Base-by-base conservation (phyloP, 1,139 yeast species). In the Hanseniaspora uvarum region DNA sequence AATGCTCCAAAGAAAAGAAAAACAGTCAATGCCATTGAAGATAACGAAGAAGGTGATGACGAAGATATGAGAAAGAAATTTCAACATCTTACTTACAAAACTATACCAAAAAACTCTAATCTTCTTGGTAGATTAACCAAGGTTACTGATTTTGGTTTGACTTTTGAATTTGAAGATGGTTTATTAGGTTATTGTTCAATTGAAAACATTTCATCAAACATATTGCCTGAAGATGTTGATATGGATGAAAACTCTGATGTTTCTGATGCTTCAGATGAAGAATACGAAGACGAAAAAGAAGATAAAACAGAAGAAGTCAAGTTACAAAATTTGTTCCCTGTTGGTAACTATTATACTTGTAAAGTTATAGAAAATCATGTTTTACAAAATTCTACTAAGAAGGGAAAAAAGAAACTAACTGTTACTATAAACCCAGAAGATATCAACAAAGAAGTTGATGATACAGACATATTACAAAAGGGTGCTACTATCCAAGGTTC, bases 271-370 rank as follows among this genome's bases (percentile, higher is more conserved):
- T 28, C 31, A 28, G 31, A 28, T 28, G 31, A 28, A 28, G 70
- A 71, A 21, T 69, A 67, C 18, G 62, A 60, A 6, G 56, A 68
- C 62, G 65, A 65, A 8, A 63, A 5, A 66, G 67, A 56, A 55
- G 62, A 23, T 62, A 38, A 44, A n/a, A 38, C 64, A 44, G 69
- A 68, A 52, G 71, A 82, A 55, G 94, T 94, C 16, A 68, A 73
- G 16, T 72, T 86, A 57, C 65, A 70, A 1, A 64, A 72, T 2
- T 66, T 79, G 54, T 88, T 89, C 70, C 65, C 68, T 48, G 62
- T 78, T 43, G 97, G 97, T 12, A 94, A 86, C 67, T 92, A 94
- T 88, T 70, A 92, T 48, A 79, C 94, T 61, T 95, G 94, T 28
- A 71, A 76, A 55, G 88, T 89, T 7, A 75, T 76, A 8, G 76